phyloP scores from a whole-genome alignment of 306 rosid species.

The Malus sieversii region DNA sequence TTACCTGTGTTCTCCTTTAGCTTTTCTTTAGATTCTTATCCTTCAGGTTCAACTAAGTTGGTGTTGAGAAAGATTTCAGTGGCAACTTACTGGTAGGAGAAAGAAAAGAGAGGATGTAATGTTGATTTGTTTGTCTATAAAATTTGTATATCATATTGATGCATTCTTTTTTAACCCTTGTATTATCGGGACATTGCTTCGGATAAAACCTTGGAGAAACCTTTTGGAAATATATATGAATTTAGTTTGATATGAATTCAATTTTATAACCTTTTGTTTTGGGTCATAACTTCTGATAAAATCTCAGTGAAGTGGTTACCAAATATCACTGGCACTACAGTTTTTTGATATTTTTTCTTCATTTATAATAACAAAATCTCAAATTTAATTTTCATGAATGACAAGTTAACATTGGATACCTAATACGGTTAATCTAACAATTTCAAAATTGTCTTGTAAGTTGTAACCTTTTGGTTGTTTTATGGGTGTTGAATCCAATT shows the following conservation, averaged over 20 bases:
- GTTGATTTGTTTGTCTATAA: not conserved
- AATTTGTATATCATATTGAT: not conserved
- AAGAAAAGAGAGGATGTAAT: not conserved
- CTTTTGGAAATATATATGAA: not conserved
- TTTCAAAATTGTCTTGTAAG: too few species aligned
- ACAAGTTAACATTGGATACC: too few species aligned
- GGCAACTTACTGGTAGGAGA: not conserved
- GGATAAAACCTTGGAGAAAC: not conserved
- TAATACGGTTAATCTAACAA: too few species aligned
- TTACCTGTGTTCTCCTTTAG: not conserved
- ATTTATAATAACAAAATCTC: too few species aligned
- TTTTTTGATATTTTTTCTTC: too few species aligned
- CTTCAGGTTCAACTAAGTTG: not conserved
- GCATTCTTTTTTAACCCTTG: not conserved
- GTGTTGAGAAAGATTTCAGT: not conserved
- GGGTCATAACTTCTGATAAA: too few species aligned
- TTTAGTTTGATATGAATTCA: not conserved
- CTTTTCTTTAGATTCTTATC: not conserved
- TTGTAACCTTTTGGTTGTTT: too few species aligned
- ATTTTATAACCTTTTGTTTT: not conserved
- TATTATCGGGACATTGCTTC: not conserved
- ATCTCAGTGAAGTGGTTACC: too few species aligned
- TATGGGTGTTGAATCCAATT: not conserved
- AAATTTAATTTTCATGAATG: too few species aligned
- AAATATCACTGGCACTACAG: fast-evolving